These are phyloP conservation scores for Suhomyces panamericanus DNA, from an alignment of 1,139 yeast species.

Conservation along the genomic window DNA sequence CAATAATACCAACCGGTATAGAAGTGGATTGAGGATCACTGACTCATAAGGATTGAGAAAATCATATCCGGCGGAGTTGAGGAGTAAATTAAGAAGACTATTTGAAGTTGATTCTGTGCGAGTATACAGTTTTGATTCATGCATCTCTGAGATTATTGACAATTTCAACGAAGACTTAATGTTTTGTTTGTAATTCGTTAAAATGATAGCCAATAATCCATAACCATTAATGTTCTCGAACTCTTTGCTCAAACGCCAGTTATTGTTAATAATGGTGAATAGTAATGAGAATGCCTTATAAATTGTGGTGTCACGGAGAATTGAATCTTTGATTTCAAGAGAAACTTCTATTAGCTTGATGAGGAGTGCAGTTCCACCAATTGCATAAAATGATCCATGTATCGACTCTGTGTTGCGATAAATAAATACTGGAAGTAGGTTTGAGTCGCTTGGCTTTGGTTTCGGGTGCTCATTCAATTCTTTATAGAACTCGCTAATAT, in stretches of 20 bases:
- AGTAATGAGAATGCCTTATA: constrained; percentile 27
- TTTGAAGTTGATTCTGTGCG: not conserved
- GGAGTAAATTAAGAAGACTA: constrained; percentile 24
- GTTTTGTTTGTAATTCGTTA: constrained; percentile 30
- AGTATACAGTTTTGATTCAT: not conserved
- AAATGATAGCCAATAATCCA: constrained; percentile 35
- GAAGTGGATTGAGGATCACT: constrained; percentile 28
- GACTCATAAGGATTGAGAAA: constrained; percentile 28
- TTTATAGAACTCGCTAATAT: constrained; percentile 25
- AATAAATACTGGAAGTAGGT: constrained; percentile 9
- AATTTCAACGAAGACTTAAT: constrained; percentile 24
- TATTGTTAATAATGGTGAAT: constrained; percentile 29
- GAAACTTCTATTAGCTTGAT: constrained; percentile 33
- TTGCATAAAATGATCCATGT: constrained; percentile 32
- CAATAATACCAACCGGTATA: not conserved
- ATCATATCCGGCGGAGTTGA: constrained; percentile 30
- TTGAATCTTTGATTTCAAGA: constrained; percentile 16
- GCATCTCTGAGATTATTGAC: constrained; percentile 1
- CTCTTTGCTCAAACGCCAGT: constrained; percentile 43
- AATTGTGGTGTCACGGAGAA: constrained; percentile 24
- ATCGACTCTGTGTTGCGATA: constrained; percentile 32
- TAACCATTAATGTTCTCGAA: constrained; percentile 47
- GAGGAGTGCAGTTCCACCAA: constrained; percentile 41
- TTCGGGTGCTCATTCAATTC: constrained; percentile 7
- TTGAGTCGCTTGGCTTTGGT: not conserved